These are phyloP conservation scores for Aspergillus novoparasiticus DNA, from an alignment of 2,329 filamentous ascomycete genomes.

Conservation along the genomic window DNA sequence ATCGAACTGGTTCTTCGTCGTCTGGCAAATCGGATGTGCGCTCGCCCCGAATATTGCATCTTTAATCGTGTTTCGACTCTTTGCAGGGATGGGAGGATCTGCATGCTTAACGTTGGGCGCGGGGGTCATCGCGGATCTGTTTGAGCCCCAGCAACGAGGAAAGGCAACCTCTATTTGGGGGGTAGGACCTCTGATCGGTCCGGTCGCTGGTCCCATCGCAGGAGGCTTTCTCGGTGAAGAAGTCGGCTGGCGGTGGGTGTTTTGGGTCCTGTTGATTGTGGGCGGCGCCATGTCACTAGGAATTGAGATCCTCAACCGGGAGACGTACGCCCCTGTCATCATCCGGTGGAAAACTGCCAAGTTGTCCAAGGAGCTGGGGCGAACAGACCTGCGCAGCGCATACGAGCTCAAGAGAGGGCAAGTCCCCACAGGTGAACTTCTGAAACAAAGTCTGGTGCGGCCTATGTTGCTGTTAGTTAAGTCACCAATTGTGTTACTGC, in stretches of 20 bases:
- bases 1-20: slow-evolving; percentile 59
- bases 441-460: slow-evolving; percentile 45
- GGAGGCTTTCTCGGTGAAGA: slow-evolving; percentile 46
- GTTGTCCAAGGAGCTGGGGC: slow-evolving; percentile 24
- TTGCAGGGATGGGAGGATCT: slow-evolving; percentile 52
- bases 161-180: slow-evolving; percentile 47
- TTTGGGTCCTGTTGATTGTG: slow-evolving; percentile 48
- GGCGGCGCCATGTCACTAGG: slow-evolving; percentile 34
- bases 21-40: slow-evolving; percentile 63
- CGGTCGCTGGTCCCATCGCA: slow-evolving; percentile 36
- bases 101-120: slow-evolving; percentile 46
- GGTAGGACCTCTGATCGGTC: slow-evolving; percentile 39
- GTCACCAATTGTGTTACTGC: slow-evolving; percentile 56
- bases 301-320: slow-evolving; percentile 25
- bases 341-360: slow-evolving; percentile 29
- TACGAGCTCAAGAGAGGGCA: slow-evolving; percentile 18
- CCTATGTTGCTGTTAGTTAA: slow-evolving; percentile 56
- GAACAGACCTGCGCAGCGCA: slow-evolving; percentile 26
- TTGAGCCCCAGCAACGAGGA: slow-evolving; percentile 45
- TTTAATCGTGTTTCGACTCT: slow-evolving; percentile 65
- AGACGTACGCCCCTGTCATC: slow-evolving; percentile 30
- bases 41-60: slow-evolving; percentile 59
- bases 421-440: slow-evolving; percentile 34
- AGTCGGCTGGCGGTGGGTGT: slow-evolving; percentile 51
- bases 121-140: slow-evolving; percentile 51